These are phyloP conservation scores for Cyclaneusma minus DNA, from an alignment of 2,329 filamentous ascomycete genomes.

Conservation along the genomic window DNA sequence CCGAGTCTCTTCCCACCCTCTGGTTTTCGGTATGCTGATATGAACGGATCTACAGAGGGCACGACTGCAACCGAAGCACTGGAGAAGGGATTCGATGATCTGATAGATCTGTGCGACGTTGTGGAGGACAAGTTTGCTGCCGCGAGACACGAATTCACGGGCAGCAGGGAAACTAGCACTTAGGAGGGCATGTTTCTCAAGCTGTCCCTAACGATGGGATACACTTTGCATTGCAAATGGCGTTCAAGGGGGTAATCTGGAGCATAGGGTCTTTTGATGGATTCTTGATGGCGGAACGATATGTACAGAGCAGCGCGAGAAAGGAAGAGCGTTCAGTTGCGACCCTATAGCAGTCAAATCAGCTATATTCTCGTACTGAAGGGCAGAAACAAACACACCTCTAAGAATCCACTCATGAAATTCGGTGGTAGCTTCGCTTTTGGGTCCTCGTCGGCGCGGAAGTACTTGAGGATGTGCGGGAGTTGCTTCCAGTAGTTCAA, in stretches of 20 bases:
- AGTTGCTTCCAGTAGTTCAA: slow-evolving; percentile 99
- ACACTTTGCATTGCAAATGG: slow-evolving; percentile 14
- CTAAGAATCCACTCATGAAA: slow-evolving; percentile 90
- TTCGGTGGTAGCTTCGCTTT: slow-evolving; percentile 63
- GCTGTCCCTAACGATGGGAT: neutral
- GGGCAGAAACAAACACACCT: slow-evolving; percentile 33
- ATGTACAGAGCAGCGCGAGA: slow-evolving; percentile 17
- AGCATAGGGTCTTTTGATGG: slow-evolving; percentile 8
- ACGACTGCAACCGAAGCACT: slow-evolving; percentile 72
- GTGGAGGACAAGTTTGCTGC: slow-evolving; percentile 78
- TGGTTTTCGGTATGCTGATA: neutral
- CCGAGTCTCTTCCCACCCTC: neutral
- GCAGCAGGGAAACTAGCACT: too few relatives aligned
- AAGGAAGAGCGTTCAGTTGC: slow-evolving; percentile 9
- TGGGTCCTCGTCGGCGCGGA: slow-evolving; percentile 72
- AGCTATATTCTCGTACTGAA: neutral
- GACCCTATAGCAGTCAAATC: too few relatives aligned
- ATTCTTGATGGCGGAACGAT: slow-evolving; percentile 10
- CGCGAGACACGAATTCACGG: slow-evolving; percentile 46
- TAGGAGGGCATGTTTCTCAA: slow-evolving; percentile 1
- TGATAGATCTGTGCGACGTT: slow-evolving; percentile 86
- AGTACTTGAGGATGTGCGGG: slow-evolving; percentile 92
- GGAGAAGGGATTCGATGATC: slow-evolving; percentile 75
- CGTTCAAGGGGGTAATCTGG: slow-evolving; percentile 10
- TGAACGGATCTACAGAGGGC: slow-evolving; percentile 47